Base-by-base conservation (phyloP, 495 filamentous ascomycete genomes). In the Chlorociboria aeruginascens region DNA sequence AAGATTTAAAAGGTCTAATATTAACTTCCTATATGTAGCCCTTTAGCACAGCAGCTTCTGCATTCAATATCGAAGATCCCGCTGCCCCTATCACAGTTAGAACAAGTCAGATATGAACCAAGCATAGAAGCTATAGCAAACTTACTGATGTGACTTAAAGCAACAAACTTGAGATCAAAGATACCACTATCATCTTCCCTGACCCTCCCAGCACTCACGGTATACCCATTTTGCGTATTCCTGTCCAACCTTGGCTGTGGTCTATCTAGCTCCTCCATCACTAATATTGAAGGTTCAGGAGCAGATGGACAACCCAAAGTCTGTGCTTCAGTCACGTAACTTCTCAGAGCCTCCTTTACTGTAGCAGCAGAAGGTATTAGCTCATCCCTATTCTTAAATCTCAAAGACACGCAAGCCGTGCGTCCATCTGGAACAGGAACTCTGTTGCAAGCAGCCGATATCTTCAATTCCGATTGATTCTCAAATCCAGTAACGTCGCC, bases 41-140 rank as follows among this genome's bases (percentile, higher is more conserved):
- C 68, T 89, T 93, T 42, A 95, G 74, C 20, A 95, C 78, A 32
- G 90, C 89, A 32, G 89, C 86, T 63, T 96, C 92, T 10, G 89
- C 86, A 63, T 96, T 96, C 48, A 98, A 66, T 62, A 96, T 93
- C 12, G 86, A 94, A 8, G 86, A 92, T 31, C 92, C 92, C 8
- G 92, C 89, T 33, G 92, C 92, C 55, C 89, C 90, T 60, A 98
- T 89, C 37, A 98, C 81, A 38, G 89, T 79, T 83, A 43, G 49
- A 16, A 17, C 39, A 10, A 14, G 16, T 35, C 41, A 43, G 36
- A 12, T 12, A 40, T 17, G 1, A 32, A 32, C 6, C n/a, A 35
- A 10, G 29, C 32, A 43, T 20, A 25, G 14, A 30, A 33, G 31
- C 12, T 20, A 25, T 25, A 25, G 20, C 4, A 30, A n/a, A 72